Evolutionary conservation across 2,329 filamentous ascomycete genomes (phyloP).

Genomic region (Colletotrichum cordylinicola): DNA sequence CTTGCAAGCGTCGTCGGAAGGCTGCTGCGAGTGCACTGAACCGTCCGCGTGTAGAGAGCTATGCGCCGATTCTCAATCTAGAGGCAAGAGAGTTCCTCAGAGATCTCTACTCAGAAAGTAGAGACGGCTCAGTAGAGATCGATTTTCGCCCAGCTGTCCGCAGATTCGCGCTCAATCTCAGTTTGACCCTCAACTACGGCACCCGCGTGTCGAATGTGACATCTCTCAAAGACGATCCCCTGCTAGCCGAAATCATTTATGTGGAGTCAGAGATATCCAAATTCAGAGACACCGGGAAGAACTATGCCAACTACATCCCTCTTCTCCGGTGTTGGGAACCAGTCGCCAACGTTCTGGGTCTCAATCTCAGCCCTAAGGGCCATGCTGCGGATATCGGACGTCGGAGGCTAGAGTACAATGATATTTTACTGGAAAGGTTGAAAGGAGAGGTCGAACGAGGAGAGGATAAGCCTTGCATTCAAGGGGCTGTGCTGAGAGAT

Average conservation of each 20-base stretch:
- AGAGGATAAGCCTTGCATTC: constrained; percentile 3
- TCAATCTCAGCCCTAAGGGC: background rate
- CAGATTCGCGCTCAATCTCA: constrained; percentile 68
- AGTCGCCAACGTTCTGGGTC: background rate
- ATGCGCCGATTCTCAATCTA: constrained; percentile 60
- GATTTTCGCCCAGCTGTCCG: constrained; percentile 68
- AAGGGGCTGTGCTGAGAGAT: background rate
- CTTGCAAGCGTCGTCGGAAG: constrained; percentile 69
- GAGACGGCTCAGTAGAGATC: constrained; percentile 59
- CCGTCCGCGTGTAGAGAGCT: constrained; percentile 67
- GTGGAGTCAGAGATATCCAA: constrained; percentile 26
- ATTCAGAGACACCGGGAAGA: background rate
- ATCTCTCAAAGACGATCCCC: background rate
- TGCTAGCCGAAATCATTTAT: constrained; percentile 25
- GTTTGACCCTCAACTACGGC: constrained; percentile 69
- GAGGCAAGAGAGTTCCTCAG: constrained; percentile 63
- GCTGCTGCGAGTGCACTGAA: constrained; percentile 71
- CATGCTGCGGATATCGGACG: background rate
- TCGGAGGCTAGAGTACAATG: background rate
- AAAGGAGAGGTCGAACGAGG: background rate
- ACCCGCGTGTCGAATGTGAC: constrained; percentile 43
- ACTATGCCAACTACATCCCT: background rate
- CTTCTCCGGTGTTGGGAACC: constrained; percentile 6
- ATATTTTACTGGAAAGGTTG: background rate
- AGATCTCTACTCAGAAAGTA: constrained; percentile 61